A percentile compares a stretch with the other conserved stretches of the same genome.
These are phyloP conservation scores for Astragalus glycyphyllos DNA, from an alignment of 306 rosid species.

Conservation along the genomic window DNA sequence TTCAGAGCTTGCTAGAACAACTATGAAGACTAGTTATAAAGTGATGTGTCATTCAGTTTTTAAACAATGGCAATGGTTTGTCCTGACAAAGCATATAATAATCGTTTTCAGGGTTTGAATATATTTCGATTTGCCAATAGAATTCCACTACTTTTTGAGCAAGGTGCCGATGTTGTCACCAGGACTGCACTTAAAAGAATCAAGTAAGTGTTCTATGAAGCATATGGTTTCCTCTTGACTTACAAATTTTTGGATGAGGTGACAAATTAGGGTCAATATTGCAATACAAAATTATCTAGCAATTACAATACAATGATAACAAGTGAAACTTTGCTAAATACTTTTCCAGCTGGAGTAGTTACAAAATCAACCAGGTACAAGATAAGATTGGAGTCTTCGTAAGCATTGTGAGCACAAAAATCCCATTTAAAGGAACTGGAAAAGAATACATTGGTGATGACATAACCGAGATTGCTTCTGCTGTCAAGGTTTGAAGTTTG, in stretches of 20 bases:
- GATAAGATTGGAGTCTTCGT: constrained; percentile 94
- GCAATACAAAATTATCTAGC: constrained; percentile 33
- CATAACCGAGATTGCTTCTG: constrained; percentile 91
- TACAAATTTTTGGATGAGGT: constrained; percentile 2
- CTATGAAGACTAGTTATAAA: constrained; percentile 38
- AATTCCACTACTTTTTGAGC: constrained; percentile 99
- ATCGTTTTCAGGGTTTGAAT: constrained; percentile 80
- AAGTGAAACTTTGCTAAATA: constrained; percentile 23
- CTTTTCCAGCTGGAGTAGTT: constrained; percentile 78
- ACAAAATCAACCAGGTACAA: constrained; percentile 95
- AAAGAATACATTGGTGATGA: constrained; percentile 99
- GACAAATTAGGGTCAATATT: constrained; percentile 25
- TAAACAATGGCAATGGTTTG: constrained; percentile 30
- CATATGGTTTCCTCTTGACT: constrained; percentile 15
- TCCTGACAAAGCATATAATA: constrained; percentile 26
- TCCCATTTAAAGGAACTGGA: constrained; percentile 97
- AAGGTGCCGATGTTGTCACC: constrained; percentile 99
- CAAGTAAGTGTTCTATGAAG: constrained; percentile 59
- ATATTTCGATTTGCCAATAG: constrained; percentile 97
- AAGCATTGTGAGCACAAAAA: constrained; percentile 95
- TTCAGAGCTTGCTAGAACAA: constrained; percentile 16
- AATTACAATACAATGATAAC: constrained; percentile 1
- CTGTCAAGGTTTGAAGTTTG: constrained; percentile 76
- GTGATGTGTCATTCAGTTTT: constrained; percentile 38
- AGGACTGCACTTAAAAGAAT: constrained; percentile 93